Evolutionary conservation across 2,329 filamentous ascomycete species (phyloP).

Genomic region (Aureobasidium subglaciale): DNA sequence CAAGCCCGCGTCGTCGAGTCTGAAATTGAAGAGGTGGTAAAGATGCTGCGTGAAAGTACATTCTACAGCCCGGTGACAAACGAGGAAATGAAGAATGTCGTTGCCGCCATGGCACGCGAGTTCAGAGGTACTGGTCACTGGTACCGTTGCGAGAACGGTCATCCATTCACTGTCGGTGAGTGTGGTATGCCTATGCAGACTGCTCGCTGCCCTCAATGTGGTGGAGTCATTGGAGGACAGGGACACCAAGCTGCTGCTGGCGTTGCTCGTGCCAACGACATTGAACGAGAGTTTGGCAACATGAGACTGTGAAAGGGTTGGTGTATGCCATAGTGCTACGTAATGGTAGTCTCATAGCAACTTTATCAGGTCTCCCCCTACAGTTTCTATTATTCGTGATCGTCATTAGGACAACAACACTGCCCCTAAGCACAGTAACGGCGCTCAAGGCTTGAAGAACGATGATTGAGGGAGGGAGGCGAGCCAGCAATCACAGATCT

Average conservation of each 20-base stretch:
- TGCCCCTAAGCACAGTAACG: too few relatives aligned
- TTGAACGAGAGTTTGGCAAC: neutral
- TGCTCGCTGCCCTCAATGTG: conserved; percentile 58
- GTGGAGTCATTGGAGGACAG: conserved; percentile 48
- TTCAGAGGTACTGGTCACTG: conserved; percentile 47
- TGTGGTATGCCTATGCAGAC: conserved; percentile 54
- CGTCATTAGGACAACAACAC: too few relatives aligned
- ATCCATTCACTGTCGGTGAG: conserved; percentile 37
- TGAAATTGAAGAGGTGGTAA: conserved; percentile 42
- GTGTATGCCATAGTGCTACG: neutral
- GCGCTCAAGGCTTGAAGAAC: too few relatives aligned
- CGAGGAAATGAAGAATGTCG: conserved; percentile 46
- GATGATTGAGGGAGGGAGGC: too few relatives aligned
- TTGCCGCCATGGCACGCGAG: conserved; percentile 42
- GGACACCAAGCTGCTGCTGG: conserved; percentile 1
- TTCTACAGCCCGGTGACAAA: conserved; percentile 40
- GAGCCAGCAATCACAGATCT: too few relatives aligned
- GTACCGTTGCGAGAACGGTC: conserved; percentile 53
- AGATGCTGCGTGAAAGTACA: conserved; percentile 39
- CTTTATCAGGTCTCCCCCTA: too few relatives aligned
- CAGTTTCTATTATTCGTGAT: too few relatives aligned
- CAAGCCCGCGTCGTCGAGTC: conserved; percentile 31
- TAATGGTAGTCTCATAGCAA: too few relatives aligned
- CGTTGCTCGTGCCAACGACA: neutral
- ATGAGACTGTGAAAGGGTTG: neutral